Evolutionary conservation across 495 filamentous ascomycete genomes (phyloP).

Genomic region (Neurospora hispaniola): DNA sequence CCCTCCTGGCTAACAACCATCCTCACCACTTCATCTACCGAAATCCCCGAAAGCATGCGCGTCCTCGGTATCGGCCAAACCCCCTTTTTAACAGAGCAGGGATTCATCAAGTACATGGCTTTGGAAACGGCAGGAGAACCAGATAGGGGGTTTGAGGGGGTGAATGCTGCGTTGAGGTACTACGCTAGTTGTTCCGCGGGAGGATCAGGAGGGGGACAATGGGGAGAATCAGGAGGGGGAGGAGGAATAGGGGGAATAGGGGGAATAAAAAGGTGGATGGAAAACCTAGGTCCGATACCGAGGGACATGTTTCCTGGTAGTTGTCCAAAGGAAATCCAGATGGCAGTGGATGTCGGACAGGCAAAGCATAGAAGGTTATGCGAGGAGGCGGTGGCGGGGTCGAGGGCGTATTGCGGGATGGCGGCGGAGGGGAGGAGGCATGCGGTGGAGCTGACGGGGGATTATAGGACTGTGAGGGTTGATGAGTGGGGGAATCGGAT

Average conservation of each 20-base stretch:
- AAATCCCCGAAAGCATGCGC: background rate
- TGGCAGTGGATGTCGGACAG: background rate
- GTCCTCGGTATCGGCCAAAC: background rate
- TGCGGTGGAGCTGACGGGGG: background rate
- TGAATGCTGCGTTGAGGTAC: background rate
- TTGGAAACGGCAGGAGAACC: background rate
- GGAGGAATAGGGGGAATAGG: too few species aligned
- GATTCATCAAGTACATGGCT: background rate
- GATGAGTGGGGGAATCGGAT: background rate
- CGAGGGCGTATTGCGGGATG: background rate
- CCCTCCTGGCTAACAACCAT: background rate
- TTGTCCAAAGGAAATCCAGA: background rate
- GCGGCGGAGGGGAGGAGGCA: background rate
- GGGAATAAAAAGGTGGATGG: background rate
- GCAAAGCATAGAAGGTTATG: background rate
- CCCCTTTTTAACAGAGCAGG: fast-evolving
- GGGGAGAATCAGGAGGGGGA: too few species aligned
- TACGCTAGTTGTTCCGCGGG: too few species aligned
- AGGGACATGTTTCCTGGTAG: background rate
- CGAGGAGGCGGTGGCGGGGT: background rate
- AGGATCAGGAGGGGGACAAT: too few species aligned
- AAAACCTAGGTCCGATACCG: background rate
- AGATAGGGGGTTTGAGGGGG: background rate
- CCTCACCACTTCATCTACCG: background rate
- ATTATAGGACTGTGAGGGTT: background rate